Percentiles rank a stretch among this genome's conserved stretches.
Conservation (phyloP, 2,329 filamentous ascomycete genomes). For the Byssothecium circinans region DNA sequence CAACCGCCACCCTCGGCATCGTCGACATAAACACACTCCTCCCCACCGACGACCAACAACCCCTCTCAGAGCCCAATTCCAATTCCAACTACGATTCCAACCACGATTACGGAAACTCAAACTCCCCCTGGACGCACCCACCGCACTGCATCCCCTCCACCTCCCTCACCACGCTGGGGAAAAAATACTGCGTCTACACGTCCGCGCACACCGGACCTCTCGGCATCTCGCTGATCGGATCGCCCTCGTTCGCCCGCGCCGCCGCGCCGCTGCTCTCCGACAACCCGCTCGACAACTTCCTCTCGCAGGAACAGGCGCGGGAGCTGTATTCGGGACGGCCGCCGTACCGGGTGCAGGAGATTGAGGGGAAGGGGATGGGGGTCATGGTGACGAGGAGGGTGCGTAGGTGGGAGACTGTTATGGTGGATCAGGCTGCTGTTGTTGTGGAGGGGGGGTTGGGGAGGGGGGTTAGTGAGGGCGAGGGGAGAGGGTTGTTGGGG, state of each 20-base stretch:
- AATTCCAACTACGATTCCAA: background rate
- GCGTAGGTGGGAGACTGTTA: conserved; percentile 23
- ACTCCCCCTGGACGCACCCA: conserved; percentile 21
- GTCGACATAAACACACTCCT: conserved; percentile 18
- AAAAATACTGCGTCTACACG: conserved; percentile 27
- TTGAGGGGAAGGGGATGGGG: conserved; percentile 24
- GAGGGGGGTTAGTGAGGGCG: background rate
- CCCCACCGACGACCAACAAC: conserved; percentile 6
- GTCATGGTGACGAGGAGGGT: conserved; percentile 23
- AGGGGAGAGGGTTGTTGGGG: conserved; percentile 11
- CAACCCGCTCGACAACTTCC: conserved; percentile 18
- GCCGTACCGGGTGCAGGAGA: conserved; percentile 18
- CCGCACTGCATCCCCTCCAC: conserved; percentile 16
- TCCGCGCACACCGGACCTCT: conserved; percentile 15
- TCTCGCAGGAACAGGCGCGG: conserved; percentile 10
- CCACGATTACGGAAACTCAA: background rate
- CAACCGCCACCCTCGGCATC: conserved; percentile 12
- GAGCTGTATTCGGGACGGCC: conserved; percentile 1
- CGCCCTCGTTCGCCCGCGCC: conserved; percentile 8
- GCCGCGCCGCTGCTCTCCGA: conserved; percentile 13
- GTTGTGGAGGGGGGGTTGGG: conserved; percentile 16
- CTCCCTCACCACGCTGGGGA: conserved; percentile 7
- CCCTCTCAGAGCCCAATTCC: background rate
- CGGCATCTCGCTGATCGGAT: conserved; percentile 18
- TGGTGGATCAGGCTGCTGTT: conserved; percentile 26